Evolutionary conservation across 2,329 filamentous ascomycete genomes (phyloP).

Genomic region (Beauveria rudraprayagi): DNA sequence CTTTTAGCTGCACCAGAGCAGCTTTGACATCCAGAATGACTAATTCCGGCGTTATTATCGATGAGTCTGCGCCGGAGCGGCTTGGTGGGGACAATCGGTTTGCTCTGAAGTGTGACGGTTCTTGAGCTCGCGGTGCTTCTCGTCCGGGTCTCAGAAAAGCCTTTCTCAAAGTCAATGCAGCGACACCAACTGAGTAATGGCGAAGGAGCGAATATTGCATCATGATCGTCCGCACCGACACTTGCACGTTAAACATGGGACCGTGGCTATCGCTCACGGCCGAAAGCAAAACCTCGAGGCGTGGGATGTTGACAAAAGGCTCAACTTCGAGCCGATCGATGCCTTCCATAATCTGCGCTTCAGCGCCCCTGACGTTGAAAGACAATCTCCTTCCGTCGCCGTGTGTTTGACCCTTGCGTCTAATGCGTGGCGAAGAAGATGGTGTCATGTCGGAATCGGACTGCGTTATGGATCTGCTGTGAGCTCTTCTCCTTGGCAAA

Average conservation of each 20-base stretch:
- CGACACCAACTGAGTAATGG: conserved; percentile 83
- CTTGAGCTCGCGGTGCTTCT: conserved; percentile 29
- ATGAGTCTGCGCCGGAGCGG: conserved; percentile 24
- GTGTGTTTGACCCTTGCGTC: conserved; percentile 46
- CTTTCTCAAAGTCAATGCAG: conserved; percentile 63
- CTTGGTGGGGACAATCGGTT: conserved; percentile 31
- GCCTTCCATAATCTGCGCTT: conserved; percentile 85
- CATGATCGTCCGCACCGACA: conserved; percentile 68
- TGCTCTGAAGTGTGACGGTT: conserved; percentile 21
- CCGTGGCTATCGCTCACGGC: conserved; percentile 82
- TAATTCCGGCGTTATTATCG: conserved; percentile 49
- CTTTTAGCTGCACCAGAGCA: conserved; percentile 78
- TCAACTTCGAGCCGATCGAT: conserved; percentile 77
- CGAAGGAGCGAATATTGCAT: conserved; percentile 89
- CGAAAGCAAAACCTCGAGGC: conserved; percentile 78
- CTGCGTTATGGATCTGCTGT: conserved; percentile 62
- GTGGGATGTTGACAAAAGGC: conserved; percentile 76
- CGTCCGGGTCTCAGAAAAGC: conserved; percentile 53
- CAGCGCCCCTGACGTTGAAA: conserved; percentile 73
- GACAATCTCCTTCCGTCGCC: conserved; percentile 76
- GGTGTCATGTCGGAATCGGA: conserved; percentile 55
- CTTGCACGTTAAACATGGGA: conserved; percentile 79
- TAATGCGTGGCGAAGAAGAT: conserved; percentile 29
- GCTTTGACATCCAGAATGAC: conserved; percentile 76
- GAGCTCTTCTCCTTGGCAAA: conserved; percentile 59